Evolutionary conservation across 2,329 filamentous ascomycete species (phyloP), one percentile per base, ranked within the genome.

Genomic region (Thyridium curvatum): DNA sequence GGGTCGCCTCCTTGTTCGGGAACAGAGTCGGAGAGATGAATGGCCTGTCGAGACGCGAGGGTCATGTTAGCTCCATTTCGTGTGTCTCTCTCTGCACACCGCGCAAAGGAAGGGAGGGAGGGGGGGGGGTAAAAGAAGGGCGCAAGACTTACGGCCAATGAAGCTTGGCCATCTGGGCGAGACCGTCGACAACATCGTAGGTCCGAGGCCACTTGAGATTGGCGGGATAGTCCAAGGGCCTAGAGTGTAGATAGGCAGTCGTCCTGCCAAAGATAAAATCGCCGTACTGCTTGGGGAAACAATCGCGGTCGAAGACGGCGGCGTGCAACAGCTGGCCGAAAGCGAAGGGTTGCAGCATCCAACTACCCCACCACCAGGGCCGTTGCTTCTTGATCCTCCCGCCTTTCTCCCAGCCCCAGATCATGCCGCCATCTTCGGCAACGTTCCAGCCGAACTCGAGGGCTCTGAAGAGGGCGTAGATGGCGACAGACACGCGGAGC

Each of bases 1-100:
- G 77, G 2, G 76, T 40, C 3, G 72, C 65, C 32, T 75, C 72
- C 51, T 79, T 79, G 45, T 71, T 70, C 0, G 90, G 90, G 61
- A 94, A 94, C 41, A 96, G 74, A 31, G 89, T 91, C 1, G 91
- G 91, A 1, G 87, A 91, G 37, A 85, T 72, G 59, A 89, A 95
- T 0, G 83, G 69, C 29, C 84, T 86, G 46, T 18, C 32, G n/a
- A n/a, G n/a, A n/a, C n/a, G n/a, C n/a, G n/a, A 17, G 43, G 42
- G 45, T 54, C 44, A 53, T 45, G 46, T 32, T 35, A 32, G 28
- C 35, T 18, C 38, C 18, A 12, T 3, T 16, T 16, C 12, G n/a
- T n/a, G n/a, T n/a, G n/a, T n/a, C n/a, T n/a, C n/a, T n/a, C n/a
- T n/a, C n/a, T n/a, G n/a, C n/a, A n/a, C n/a, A 15, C 14, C 8